Base-by-base conservation (phyloP, 768 basidiomycete species). In the Steccherinum ochraceum region DNA sequence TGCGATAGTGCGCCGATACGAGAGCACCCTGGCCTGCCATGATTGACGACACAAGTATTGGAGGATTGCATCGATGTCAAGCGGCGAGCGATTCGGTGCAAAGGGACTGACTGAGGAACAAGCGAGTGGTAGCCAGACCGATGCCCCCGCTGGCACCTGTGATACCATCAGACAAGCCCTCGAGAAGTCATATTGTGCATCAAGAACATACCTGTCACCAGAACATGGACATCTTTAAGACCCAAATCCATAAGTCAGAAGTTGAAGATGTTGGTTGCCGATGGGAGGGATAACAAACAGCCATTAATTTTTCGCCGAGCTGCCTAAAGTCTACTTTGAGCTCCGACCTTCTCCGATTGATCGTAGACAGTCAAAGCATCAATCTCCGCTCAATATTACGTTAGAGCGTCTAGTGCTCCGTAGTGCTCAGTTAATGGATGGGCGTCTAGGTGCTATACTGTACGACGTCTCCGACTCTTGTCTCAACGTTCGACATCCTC, bases 101-200 rank as follows among this genome's bases (percentile, higher is more conserved):
- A 48, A 40, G 18, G 40, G 24, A 67, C 71, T 61, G 52, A 81
- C 84, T 71, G 25, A 82, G 72, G 60, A 81, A 89, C 0, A 77
- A 60, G 12, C 70, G 70, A 13, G 73, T 71, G 3, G 81, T 84
- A 57, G 78, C 81, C 0, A 86, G 69, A 7, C 87, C 87, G 27
- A 90, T 89, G 0, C 84, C 86, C 3, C 86, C 86, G 56, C 81
- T 86, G 2, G 86, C 85, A 45, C 87, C 87, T 82, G 61, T 57
- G 26, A 5, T 20, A 2, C 24, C 24, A n/a, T 20, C 40, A 12
- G 30, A 11, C 20, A 39, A 24, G 25, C 27, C 24, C 44, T 21
- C 2, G 45, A 24, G 7, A 25, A 53, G 16, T 30, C 23, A 26
- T 24, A n/a, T 30, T 3, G 39, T 5, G 21, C n/a, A n/a, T n/a